Conservation (phyloP, 2,329 filamentous ascomycete genomes). For the Fusarium tuaranense region DNA sequence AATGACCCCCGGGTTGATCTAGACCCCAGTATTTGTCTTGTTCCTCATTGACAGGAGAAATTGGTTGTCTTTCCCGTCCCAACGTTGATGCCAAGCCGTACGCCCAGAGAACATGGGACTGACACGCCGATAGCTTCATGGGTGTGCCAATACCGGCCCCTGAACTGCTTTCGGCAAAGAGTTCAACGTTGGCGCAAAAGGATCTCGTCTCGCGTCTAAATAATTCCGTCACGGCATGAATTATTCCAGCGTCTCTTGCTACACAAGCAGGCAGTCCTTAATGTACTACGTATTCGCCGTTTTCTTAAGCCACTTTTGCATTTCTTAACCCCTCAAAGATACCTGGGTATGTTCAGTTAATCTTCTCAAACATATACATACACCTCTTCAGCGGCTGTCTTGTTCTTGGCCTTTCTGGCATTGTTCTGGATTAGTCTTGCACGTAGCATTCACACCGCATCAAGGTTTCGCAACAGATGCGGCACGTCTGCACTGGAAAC, state of each 20-base stretch:
- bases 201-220: neutral
- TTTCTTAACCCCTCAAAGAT: neutral
- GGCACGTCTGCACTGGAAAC: neutral
- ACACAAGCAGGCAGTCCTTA: neutral
- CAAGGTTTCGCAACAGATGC: neutral
- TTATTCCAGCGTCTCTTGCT: neutral
- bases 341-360: neutral
- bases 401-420: neutral
- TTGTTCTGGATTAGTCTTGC: neutral
- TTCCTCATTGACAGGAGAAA: neutral
- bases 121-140: constrained; percentile 4
- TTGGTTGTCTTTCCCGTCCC: neutral
- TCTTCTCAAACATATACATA: neutral
- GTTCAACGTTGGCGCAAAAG: neutral
- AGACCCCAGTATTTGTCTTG: neutral
- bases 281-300: neutral
- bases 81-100: neutral
- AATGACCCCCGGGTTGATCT: neutral
- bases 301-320: neutral
- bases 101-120: constrained; percentile 13
- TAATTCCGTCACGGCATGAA: neutral
- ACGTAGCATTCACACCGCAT: neutral
- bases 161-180: neutral
- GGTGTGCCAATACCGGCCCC: constrained; percentile 6
- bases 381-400: neutral